A percentile compares a stretch with the other conserved stretches of the same genome.
phyloP scores from a whole-genome alignment of 169 alveolate species.

The Eimeria falciformis region DNA sequence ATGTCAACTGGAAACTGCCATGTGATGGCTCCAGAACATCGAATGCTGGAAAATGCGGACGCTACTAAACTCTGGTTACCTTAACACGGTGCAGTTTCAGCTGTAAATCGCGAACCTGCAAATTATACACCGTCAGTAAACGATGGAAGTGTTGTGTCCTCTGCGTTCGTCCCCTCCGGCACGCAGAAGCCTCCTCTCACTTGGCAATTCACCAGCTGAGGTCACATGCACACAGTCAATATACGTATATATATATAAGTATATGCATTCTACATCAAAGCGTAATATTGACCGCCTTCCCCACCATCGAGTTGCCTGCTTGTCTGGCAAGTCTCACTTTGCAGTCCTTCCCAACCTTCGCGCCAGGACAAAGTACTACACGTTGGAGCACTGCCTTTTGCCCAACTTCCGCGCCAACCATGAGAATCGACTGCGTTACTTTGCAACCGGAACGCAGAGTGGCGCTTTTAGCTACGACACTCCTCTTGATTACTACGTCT shows the following conservation, averaged over 20 bases:
- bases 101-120: slow-evolving; percentile 8
- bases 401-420: slow-evolving; percentile 61
- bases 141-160: slow-evolving; percentile 75
- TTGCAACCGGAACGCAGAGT: slow-evolving; percentile 40
- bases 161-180: slow-evolving; percentile 76
- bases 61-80: no score
- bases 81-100: background rate
- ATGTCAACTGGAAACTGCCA: no score
- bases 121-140: slow-evolving; percentile 65
- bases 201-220: slow-evolving; percentile 74
- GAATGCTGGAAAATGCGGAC: no score
- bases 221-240: background rate
- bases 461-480: slow-evolving; percentile 68
- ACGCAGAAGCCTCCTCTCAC: slow-evolving; percentile 75
- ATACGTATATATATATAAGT: background rate
- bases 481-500: slow-evolving; percentile 69
- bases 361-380: slow-evolving; percentile 50
- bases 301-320: background rate
- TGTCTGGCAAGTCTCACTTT: slow-evolving; percentile 36
- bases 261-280: background rate
- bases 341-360: slow-evolving; percentile 72
- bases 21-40: no score
- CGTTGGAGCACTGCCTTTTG: slow-evolving; percentile 66
- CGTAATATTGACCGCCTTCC: background rate
- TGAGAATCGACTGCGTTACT: slow-evolving; percentile 73